phyloP scores from a whole-genome alignment of 352 stramenopile species.

The Thraustochytrium sp. region DNA sequence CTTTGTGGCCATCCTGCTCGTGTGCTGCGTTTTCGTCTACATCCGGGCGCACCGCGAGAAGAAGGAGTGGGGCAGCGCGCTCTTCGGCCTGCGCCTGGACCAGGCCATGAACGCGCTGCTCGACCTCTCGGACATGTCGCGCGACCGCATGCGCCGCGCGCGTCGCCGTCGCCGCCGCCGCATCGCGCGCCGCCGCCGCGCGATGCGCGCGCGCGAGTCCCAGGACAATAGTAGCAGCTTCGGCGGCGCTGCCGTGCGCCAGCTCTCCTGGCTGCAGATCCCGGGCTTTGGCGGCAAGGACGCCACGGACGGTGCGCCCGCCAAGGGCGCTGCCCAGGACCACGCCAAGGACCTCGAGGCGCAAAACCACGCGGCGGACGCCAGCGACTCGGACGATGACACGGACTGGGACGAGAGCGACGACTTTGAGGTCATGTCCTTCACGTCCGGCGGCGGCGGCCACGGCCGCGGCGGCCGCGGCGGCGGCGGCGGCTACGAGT shows the following conservation, averaged over 20 bases:
- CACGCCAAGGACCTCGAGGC: background rate
- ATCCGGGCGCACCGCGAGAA: slow-evolving; percentile 21
- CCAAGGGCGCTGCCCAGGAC: background rate
- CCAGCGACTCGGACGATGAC: background rate
- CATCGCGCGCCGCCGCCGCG: background rate
- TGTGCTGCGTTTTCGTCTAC: slow-evolving; percentile 48
- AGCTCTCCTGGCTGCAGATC: background rate
- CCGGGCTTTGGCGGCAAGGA: background rate
- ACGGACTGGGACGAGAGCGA: background rate
- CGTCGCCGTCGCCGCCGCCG: background rate
- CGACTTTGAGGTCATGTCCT: background rate
- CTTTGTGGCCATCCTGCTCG: slow-evolving; percentile 49
- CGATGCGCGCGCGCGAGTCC: background rate
- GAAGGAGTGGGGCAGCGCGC: slow-evolving; percentile 43
- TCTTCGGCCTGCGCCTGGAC: slow-evolving; percentile 33
- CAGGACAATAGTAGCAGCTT: background rate
- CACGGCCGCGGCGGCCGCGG: too few relatives aligned
- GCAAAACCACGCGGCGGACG: background rate
- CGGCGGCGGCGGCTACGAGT: background rate
- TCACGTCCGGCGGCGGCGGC: too few relatives aligned
- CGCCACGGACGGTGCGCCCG: background rate
- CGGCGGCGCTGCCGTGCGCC: background rate
- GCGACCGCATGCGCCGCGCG: background rate
- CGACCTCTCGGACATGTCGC: slow-evolving; percentile 19
- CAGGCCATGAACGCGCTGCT: slow-evolving; percentile 44